Evolutionary conservation across 768 basidiomycete genomes (phyloP), one percentile per base, ranked within the genome.

Genomic region (Boletus pseudo-olivaceus): DNA sequence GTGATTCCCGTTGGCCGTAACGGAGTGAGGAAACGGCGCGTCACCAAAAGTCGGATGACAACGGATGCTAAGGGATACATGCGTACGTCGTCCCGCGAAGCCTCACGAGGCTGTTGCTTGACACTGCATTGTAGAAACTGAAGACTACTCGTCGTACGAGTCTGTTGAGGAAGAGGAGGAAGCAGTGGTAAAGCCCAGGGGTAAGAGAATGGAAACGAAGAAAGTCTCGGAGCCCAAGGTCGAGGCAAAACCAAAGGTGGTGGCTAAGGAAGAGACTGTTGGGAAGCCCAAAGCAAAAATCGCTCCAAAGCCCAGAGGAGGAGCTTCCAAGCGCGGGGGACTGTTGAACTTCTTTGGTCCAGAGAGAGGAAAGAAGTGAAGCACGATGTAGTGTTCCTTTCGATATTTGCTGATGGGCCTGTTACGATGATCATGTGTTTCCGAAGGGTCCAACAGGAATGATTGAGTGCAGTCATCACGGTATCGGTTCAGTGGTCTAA

Each of bases 91-190:
- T 54, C 12, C 29, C 15, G n/a, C 8, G 9, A 5, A 47, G 38
- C 26, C 49, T 50, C 50, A 7, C 12, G 32, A 10, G 19, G 14
- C 34, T 2, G 29, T 46, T 33, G 49, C 35, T 55, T 33, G 23
- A 59, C 49, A 44, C 10, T 19, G 27, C 38, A 10, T 41, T 48
- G 1, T 58, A 92, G 90, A 81, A 15, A 85, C 79, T 35, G 85
- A 89, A 64, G 90, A 92, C 65, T 87, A 88, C 65, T 88, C 88
- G 7, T 82, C 82, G 17, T 92, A 88, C 63, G 90, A 93, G 69
- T 90, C 88, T 9, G 86, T 87, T 8, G 87, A 83, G 53, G 78
- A 84, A 29, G 82, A 71, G 14, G 72, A 69, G 3, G 76, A 67
- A 27, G 55, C 58, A 32, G 55, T 58, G 55, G 53, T 57, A 11